Evolutionary conservation across 2,329 filamentous ascomycete genomes (phyloP).

Genomic region (Macrophomina phaseolina): DNA sequence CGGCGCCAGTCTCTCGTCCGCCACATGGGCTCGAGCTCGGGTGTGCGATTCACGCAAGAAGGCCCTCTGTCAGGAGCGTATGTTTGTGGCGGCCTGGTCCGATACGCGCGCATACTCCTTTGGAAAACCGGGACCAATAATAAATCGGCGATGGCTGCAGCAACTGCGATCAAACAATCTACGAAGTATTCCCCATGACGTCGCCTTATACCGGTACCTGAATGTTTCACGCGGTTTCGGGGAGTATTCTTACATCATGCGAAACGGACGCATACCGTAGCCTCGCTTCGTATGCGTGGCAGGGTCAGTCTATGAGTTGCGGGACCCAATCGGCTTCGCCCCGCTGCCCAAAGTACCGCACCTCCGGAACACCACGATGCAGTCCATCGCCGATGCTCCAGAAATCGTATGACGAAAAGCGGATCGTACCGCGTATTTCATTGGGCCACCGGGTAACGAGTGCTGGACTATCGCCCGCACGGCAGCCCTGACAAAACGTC

Average conservation of each 20-base stretch:
- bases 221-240: neutral
- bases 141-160: constrained; percentile 8
- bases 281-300: neutral
- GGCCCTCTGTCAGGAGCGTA: neutral
- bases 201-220: neutral
- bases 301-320: neutral
- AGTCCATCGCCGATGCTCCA: constrained; percentile 15
- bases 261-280: neutral
- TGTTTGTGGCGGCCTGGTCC: constrained; percentile 1
- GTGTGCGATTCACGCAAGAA: neutral
- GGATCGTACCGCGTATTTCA: neutral
- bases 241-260: neutral
- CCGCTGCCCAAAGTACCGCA: constrained; percentile 15
- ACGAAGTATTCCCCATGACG: neutral
- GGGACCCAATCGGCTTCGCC: constrained; percentile 1
- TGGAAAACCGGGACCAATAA: neutral
- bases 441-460: neutral
- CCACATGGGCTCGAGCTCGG: neutral
- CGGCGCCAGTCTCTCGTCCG: neutral
- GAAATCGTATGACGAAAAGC: constrained; percentile 15
- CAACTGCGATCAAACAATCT: neutral
- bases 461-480: neutral
- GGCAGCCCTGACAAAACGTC: neutral
- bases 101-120: neutral
- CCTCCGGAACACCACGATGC: neutral